Percentiles rank a stretch among this genome's conserved stretches.
Evolutionary conservation across 495 filamentous ascomycete genomes (phyloP).

Genomic region (Parathielavia hyrcaniae): DNA sequence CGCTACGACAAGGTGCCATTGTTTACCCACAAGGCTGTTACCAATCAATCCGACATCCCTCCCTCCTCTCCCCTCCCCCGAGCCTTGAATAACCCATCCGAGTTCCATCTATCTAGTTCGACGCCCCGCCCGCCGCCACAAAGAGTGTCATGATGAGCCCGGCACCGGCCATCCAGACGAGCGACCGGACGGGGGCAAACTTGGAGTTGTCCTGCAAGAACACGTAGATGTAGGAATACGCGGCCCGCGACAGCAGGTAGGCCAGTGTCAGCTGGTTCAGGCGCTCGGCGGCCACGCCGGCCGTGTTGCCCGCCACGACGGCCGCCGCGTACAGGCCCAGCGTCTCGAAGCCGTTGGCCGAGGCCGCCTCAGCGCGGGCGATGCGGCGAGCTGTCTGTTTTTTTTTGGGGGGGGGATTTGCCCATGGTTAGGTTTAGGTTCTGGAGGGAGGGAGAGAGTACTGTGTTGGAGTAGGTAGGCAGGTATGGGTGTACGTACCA

Average conservation of each 20-base stretch:
- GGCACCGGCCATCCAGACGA: constrained; percentile 37
- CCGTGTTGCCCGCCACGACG: constrained; percentile 46
- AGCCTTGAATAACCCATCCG: too few relatives aligned
- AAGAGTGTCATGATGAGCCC: constrained; percentile 35
- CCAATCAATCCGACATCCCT: too few relatives aligned
- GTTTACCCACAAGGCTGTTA: background rate
- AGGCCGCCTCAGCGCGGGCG: constrained; percentile 43
- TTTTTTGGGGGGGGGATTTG: background rate
- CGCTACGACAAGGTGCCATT: background rate
- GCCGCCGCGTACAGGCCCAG: constrained; percentile 45
- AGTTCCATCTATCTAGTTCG: constrained; percentile 16
- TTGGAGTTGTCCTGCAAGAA: constrained; percentile 34
- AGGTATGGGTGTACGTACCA: too few relatives aligned
- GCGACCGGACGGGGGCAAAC: constrained; percentile 32
- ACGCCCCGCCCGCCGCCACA: constrained; percentile 36
- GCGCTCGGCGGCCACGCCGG: constrained; percentile 27
- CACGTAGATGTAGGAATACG: constrained; percentile 46
- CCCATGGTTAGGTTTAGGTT: background rate
- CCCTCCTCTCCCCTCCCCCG: too few relatives aligned
- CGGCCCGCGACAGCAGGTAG: constrained; percentile 39
- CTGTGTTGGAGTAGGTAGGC: too few relatives aligned
- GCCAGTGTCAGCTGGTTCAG: constrained; percentile 40
- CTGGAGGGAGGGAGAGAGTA: background rate
- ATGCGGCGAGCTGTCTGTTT: constrained; percentile 34
- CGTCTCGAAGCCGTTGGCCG: constrained; percentile 46